A percentile compares a stretch with the other conserved stretches of the same genome.
Evolutionary conservation across 2,329 filamentous ascomycete genomes (phyloP).

Genomic region (Aschersonia sp.): DNA sequence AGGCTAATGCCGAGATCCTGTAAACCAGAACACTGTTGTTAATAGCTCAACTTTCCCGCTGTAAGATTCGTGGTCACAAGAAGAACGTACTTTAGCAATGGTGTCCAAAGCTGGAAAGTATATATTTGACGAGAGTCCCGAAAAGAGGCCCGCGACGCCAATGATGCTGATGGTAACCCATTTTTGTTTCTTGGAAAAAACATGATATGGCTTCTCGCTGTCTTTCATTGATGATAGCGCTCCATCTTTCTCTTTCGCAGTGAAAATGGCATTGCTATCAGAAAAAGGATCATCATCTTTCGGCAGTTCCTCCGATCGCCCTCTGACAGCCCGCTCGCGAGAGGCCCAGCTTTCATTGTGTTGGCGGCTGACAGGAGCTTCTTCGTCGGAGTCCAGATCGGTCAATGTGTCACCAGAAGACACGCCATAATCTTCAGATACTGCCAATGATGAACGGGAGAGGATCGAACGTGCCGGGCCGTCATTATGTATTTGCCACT

Average conservation of each 20-base stretch:
- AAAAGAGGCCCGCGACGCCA: constrained; percentile 34
- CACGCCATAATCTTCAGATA: no score
- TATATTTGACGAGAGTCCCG: constrained; percentile 35
- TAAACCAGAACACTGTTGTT: neutral
- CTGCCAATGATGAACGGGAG: no score
- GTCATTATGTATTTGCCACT: constrained; percentile 1
- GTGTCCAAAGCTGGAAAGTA: constrained; percentile 30
- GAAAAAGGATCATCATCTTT: neutral
- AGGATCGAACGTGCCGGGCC: neutral
- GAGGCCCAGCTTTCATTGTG: neutral
- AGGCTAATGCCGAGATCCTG: constrained; percentile 16
- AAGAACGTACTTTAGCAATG: constrained; percentile 15
- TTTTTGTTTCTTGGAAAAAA: constrained; percentile 14
- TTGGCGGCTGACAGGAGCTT: no score
- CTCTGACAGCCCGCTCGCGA: neutral
- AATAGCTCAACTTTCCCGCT: no score
- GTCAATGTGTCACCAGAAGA: no score
- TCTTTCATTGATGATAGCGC: neutral
- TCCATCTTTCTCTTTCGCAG: neutral
- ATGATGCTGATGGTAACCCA: constrained; percentile 31
- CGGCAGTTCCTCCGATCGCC: neutral
- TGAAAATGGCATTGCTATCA: neutral
- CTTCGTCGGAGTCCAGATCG: no score
- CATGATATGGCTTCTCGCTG: constrained; percentile 1
- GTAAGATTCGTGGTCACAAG: no score